Evolutionary conservation across 805 yeast species (phyloP).

Genomic region (Kodamaea restingae): DNA sequence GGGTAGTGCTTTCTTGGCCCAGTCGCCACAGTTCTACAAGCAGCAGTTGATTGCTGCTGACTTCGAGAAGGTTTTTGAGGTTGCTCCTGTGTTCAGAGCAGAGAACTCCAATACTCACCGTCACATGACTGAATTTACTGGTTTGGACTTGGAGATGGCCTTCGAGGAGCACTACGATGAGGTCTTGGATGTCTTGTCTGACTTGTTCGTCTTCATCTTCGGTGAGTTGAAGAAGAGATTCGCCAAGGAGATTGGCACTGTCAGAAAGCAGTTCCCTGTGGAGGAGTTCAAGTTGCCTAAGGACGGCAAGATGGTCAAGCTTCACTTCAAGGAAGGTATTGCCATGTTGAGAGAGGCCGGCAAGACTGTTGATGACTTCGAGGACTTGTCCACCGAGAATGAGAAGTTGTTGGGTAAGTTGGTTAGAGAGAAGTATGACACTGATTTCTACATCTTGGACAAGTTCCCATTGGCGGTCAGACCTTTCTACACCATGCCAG

Average conservation of each 20-base stretch:
- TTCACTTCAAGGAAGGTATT: slow-evolving; percentile 89
- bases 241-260: slow-evolving; percentile 78
- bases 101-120: slow-evolving; percentile 99
- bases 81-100: slow-evolving; percentile 98
- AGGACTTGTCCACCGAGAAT: slow-evolving; percentile 89
- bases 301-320: slow-evolving; percentile 88
- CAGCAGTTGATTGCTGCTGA: slow-evolving; percentile 98
- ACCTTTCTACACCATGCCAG: slow-evolving; percentile 99
- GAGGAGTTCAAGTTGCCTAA: slow-evolving; percentile 95
- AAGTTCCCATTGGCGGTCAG: slow-evolving; percentile 95
- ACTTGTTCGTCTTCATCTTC: slow-evolving; percentile 85
- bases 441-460: slow-evolving; percentile 97
- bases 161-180: slow-evolving; percentile 98
- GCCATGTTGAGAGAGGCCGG: slow-evolving; percentile 83
- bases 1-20: slow-evolving; percentile 89
- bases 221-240: slow-evolving; percentile 75
- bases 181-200: slow-evolving; percentile 58
- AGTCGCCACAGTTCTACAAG: slow-evolving; percentile 96
- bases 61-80: slow-evolving; percentile 92
- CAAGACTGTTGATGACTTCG: slow-evolving; percentile 78
- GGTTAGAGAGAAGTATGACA: slow-evolving; percentile 89
- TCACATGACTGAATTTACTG: slow-evolving; percentile 98
- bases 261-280: slow-evolving; percentile 93
- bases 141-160: slow-evolving; percentile 96
- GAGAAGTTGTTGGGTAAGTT: slow-evolving; percentile 90